Conservation (phyloP, 108 stramenopile species). For the Cyclotella atomus region DNA sequence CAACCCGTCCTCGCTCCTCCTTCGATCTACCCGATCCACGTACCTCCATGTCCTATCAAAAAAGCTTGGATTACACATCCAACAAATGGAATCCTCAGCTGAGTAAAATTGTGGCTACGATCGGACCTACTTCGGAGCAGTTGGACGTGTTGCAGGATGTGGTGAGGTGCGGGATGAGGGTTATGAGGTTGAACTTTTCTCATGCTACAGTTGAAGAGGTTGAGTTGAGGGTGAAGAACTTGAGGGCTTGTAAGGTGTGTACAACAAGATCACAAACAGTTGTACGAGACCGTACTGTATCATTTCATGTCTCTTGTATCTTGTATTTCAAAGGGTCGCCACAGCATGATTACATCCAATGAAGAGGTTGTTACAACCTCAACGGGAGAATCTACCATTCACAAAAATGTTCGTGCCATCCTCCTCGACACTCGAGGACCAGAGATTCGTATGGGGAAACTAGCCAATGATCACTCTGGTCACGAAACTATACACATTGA, state of each 20-base stretch:
- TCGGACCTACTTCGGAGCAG: conserved; percentile 94
- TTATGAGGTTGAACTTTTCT: conserved; percentile 96
- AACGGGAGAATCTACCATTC: conserved; percentile 41
- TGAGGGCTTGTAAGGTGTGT: conserved; percentile 69
- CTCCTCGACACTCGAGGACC: conserved; percentile 95
- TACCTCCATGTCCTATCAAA: conserved; percentile 43
- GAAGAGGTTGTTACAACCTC: conserved; percentile 13
- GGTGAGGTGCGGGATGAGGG: conserved; percentile 82
- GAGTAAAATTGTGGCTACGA: conserved; percentile 95
- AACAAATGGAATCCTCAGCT: conserved; percentile 61
- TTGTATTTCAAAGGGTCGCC: conserved; percentile 4
- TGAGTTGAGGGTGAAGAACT: conserved; percentile 85
- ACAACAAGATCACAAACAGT: too few relatives aligned
- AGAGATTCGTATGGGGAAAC: conserved; percentile 91
- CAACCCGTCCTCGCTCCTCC: conserved; percentile 24
- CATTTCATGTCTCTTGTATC: too few relatives aligned
- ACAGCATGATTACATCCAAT: conserved; percentile 19
- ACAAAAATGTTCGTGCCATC: conserved; percentile 77
- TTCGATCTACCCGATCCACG: conserved; percentile 53
- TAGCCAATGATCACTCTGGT: conserved; percentile 74
- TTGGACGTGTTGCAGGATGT: conserved; percentile 74
- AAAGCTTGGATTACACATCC: conserved; percentile 34
- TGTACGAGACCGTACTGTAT: too few relatives aligned
- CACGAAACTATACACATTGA: conserved; percentile 73
- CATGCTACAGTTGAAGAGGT: conserved; percentile 97